phyloP scores from a whole-genome alignment of 75 land plant species.

The Selaginella tamariscina region DNA sequence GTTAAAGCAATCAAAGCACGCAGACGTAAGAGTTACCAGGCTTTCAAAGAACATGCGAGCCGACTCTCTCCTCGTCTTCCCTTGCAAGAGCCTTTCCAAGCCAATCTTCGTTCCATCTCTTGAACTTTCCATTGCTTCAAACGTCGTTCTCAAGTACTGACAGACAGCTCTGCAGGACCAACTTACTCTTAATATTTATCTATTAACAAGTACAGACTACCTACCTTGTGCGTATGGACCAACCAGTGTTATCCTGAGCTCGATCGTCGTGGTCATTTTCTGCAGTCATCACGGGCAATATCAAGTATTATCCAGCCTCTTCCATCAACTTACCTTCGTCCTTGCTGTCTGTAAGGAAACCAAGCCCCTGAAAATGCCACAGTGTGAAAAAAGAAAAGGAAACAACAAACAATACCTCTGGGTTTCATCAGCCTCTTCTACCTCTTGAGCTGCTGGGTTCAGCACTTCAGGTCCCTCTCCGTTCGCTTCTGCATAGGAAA shows the following conservation, averaged over 20 bases:
- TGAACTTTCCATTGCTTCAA: constrained; percentile 30
- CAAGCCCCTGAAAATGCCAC: constrained; percentile 37
- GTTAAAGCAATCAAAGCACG: neutral
- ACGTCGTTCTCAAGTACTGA: constrained; percentile 53
- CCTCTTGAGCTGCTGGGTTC: no score
- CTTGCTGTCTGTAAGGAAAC: constrained; percentile 22
- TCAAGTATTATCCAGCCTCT: constrained; percentile 38
- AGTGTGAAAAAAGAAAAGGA: neutral
- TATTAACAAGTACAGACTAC: neutral
- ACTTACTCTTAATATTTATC: neutral
- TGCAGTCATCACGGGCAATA: constrained; percentile 30
- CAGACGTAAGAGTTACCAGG: constrained; percentile 38
- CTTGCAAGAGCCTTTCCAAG: constrained; percentile 52
- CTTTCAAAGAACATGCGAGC: constrained; percentile 96
- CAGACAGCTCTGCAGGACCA: constrained; percentile 61
- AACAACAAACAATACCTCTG: neutral
- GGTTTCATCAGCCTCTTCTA: no score
- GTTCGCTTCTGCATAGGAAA: no score
- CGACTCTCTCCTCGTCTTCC: constrained; percentile 84
- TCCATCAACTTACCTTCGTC: constrained; percentile 49
- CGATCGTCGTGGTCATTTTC: constrained; percentile 1
- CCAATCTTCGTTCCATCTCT: constrained; percentile 33
- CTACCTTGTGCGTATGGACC: constrained; percentile 95
- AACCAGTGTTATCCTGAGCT: constrained; percentile 66
- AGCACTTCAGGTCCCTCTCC: no score